Percentiles rank a stretch among this genome's conserved stretches.
phyloP scores from a whole-genome alignment of 2,329 filamentous ascomycete species.

The Samsoniella hepiali region DNA sequence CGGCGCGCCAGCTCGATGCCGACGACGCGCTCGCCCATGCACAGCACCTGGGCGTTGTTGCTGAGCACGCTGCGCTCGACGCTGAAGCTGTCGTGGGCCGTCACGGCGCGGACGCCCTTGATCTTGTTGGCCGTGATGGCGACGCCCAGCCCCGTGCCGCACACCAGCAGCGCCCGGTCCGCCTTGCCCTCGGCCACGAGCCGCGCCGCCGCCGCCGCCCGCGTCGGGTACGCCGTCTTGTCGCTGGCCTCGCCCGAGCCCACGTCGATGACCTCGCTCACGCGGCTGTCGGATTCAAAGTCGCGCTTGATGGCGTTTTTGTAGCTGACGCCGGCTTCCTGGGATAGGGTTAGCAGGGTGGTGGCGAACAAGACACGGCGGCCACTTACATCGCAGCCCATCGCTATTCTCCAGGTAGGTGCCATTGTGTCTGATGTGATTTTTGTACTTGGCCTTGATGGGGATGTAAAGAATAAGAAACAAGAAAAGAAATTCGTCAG shows the following conservation, averaged over 20 bases:
- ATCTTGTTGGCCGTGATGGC: slow-evolving; percentile 90
- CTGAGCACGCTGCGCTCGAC: slow-evolving; percentile 78
- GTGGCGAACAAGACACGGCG: neutral
- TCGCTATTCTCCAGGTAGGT: slow-evolving; percentile 50
- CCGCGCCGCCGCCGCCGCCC: slow-evolving; percentile 68
- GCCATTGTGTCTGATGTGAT: slow-evolving; percentile 35
- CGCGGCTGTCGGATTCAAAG: slow-evolving; percentile 63
- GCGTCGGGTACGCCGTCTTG: slow-evolving; percentile 79
- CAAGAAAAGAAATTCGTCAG: neutral
- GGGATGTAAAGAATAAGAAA: neutral
- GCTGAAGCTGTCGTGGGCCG: slow-evolving; percentile 80
- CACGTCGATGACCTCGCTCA: slow-evolving; percentile 68
- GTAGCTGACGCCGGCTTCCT: slow-evolving; percentile 74
- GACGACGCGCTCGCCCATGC: slow-evolving; percentile 80
- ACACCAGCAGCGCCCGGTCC: slow-evolving; percentile 78
- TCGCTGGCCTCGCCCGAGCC: slow-evolving; percentile 64
- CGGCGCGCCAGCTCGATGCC: slow-evolving; percentile 76
- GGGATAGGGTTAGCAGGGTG: neutral
- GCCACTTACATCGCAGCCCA: slow-evolving; percentile 51
- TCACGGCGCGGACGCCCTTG: slow-evolving; percentile 79
- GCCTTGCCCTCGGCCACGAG: slow-evolving; percentile 61
- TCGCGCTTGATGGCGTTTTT: slow-evolving; percentile 74
- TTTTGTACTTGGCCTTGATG: neutral
- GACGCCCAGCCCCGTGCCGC: slow-evolving; percentile 82
- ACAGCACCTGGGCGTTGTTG: slow-evolving; percentile 84